Conservation (phyloP, 345 rosid genomes). For the Syzygium jambos region DNA sequence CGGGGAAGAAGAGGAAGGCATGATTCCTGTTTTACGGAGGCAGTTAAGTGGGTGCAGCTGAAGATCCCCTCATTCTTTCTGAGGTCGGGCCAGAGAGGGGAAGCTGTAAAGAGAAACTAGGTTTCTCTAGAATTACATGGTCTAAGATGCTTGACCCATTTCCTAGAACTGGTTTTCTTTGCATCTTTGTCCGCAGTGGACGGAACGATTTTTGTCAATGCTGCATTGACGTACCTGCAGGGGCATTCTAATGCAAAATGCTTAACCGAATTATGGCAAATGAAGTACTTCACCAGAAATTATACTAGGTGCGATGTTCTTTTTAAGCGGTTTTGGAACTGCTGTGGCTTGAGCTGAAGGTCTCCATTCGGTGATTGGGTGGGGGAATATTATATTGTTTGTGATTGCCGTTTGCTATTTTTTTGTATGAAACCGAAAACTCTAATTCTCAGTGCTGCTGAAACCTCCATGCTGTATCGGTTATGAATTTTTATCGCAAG, state of each 20-base stretch:
- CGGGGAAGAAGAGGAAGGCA: conserved; percentile 34
- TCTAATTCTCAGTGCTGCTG: not conserved
- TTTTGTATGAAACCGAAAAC: not conserved
- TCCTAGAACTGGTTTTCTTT: not conserved
- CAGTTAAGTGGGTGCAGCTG: not conserved
- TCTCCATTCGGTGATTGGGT: not conserved
- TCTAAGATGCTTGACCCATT: not conserved
- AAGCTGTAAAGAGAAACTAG: not conserved
- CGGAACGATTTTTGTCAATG: not conserved
- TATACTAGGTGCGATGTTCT: not conserved
- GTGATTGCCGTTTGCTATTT: not conserved
- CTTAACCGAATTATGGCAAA: not conserved
- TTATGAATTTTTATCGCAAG: not conserved
- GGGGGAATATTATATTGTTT: not conserved
- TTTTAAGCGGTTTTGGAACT: not conserved
- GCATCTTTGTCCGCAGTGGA: not conserved
- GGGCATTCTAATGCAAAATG: not conserved
- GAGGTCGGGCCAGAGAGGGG: not conserved
- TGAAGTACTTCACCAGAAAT: not conserved
- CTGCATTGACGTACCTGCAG: not conserved
- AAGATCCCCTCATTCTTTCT: not conserved
- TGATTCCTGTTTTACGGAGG: conserved; percentile 5
- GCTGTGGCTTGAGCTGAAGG: not conserved
- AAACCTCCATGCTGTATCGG: not conserved
- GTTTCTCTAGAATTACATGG: not conserved